Evolutionary conservation across 2,329 filamentous ascomycete species (phyloP).

Genomic region (Pochonia chlamydosporia): DNA sequence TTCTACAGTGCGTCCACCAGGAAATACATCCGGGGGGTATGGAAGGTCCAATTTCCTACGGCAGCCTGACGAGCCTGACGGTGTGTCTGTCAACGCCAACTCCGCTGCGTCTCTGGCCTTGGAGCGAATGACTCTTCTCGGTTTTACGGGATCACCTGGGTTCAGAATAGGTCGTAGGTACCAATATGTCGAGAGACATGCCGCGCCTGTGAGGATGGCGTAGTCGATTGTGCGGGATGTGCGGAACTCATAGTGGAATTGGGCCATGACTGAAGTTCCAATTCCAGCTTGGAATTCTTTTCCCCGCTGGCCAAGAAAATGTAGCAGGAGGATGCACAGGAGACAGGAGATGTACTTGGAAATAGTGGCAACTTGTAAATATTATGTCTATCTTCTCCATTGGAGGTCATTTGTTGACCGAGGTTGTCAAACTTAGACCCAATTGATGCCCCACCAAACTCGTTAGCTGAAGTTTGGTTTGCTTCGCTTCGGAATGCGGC

Average conservation of each 20-base stretch:
- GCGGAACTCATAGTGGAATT: slow-evolving; percentile 6
- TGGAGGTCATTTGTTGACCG: background rate
- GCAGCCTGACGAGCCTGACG: background rate
- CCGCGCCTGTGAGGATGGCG: slow-evolving; percentile 14
- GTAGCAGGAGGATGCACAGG: too few species aligned
- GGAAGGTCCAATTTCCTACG: slow-evolving; percentile 28
- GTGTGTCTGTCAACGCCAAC: background rate
- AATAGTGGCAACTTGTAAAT: too few species aligned
- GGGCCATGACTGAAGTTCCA: slow-evolving; percentile 3
- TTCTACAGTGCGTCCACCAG: slow-evolving; percentile 61
- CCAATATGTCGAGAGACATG: slow-evolving; percentile 30
- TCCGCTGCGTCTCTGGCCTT: slow-evolving; percentile 4
- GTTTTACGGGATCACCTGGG: slow-evolving; percentile 7
- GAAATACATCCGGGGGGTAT: slow-evolving; percentile 66
- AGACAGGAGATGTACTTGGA: too few species aligned
- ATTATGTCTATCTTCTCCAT: too few species aligned
- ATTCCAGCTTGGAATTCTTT: background rate
- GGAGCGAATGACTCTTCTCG: slow-evolving; percentile 1
- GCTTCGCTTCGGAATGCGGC: background rate
- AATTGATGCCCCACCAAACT: too few species aligned
- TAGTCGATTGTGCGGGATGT: slow-evolving; percentile 4
- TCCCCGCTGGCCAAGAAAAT: too few species aligned
- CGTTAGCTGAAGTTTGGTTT: too few species aligned
- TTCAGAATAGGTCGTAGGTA: slow-evolving; percentile 19
- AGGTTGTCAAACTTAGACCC: background rate